Conservation (phyloP, 2,329 filamentous ascomycete genomes). For the Pseudogymnoascus sp. region DNA sequence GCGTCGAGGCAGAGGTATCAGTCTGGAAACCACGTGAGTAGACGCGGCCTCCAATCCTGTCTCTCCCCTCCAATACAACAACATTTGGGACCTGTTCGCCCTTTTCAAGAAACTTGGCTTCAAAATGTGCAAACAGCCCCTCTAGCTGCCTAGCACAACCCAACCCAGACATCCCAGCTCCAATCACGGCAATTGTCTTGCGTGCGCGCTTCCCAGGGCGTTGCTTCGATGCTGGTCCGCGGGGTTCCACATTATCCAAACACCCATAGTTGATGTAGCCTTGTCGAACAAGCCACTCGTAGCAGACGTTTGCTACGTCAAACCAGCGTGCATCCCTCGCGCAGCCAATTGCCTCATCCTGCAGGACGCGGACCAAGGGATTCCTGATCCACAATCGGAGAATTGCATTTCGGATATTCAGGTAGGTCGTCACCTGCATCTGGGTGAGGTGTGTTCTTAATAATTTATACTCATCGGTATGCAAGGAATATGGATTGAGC, state of each 20-base stretch:
- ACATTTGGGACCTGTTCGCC: slow-evolving; percentile 67
- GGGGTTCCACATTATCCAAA: slow-evolving; percentile 52
- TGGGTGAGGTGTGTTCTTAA: slow-evolving; percentile 77
- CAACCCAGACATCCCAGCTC: slow-evolving; percentile 88
- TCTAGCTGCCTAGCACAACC: slow-evolving; percentile 89
- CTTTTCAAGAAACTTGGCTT: slow-evolving; percentile 54
- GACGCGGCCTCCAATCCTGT: slow-evolving; percentile 82
- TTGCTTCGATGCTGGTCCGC: slow-evolving; percentile 30
- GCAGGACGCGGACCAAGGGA: slow-evolving; percentile 71
- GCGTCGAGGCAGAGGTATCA: slow-evolving; percentile 42
- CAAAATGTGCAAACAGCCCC: slow-evolving; percentile 74
- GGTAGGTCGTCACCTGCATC: slow-evolving; percentile 84
- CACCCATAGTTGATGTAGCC: slow-evolving; percentile 98
- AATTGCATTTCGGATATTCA: slow-evolving; percentile 94
- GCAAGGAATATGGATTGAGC: slow-evolving; percentile 81
- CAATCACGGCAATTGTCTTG: slow-evolving; percentile 77
- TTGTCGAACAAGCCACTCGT: slow-evolving; percentile 82
- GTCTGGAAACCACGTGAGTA: slow-evolving; percentile 68
- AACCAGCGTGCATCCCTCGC: slow-evolving; percentile 84
- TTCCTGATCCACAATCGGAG: slow-evolving; percentile 83
- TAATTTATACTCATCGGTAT: slow-evolving; percentile 74
- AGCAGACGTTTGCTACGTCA: slow-evolving; percentile 77
- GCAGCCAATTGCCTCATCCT: slow-evolving; percentile 83
- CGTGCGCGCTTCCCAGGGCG: slow-evolving; percentile 41
- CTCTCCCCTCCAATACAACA: slow-evolving; percentile 77